A percentile compares a stretch with the other conserved stretches of the same genome.
Evolutionary conservation across 2,329 filamentous ascomycete species (phyloP).

Genomic region (Hymenoscyphus albidus): DNA sequence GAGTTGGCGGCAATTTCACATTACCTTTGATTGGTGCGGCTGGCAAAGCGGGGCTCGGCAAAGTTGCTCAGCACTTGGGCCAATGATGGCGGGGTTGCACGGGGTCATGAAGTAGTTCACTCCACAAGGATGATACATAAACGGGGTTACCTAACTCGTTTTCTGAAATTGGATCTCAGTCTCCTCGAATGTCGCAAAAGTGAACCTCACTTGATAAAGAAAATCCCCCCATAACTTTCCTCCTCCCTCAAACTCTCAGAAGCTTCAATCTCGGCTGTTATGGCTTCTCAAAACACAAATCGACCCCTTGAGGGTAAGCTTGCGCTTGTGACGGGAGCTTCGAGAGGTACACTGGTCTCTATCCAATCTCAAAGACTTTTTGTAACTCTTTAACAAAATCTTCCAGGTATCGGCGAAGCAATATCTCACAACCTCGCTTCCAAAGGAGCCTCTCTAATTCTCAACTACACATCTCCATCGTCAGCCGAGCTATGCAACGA

Average conservation of each 20-base stretch:
- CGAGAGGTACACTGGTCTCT: slow-evolving; percentile 56
- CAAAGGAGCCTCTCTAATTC: slow-evolving; percentile 60
- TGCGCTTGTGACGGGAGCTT: slow-evolving; percentile 75
- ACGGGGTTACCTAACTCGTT: neutral
- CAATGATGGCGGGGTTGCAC: slow-evolving; percentile 7
- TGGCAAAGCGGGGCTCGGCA: slow-evolving; percentile 9
- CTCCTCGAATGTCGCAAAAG: neutral
- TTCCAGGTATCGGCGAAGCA: slow-evolving; percentile 63
- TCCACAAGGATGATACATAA: neutral
- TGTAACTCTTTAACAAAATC: neutral
- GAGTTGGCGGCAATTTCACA: neutral
- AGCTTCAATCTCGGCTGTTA: neutral
- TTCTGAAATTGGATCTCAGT: neutral
- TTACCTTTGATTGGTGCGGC: slow-evolving; percentile 13
- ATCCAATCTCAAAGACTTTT: no score
- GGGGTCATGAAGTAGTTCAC: slow-evolving; percentile 1
- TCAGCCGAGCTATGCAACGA: slow-evolving; percentile 50
- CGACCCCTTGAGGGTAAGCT: slow-evolving; percentile 65
- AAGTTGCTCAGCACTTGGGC: neutral
- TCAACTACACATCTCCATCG: slow-evolving; percentile 63
- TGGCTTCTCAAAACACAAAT: slow-evolving; percentile 2
- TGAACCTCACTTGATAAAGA: neutral
- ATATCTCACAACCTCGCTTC: slow-evolving; percentile 65
- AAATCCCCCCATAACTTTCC: neutral
- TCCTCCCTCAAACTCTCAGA: neutral